Percentiles rank a stretch among this genome's conserved stretches.
phyloP scores from a whole-genome alignment of 441 rosid genomes.

The Aquilaria agallochum region DNA sequence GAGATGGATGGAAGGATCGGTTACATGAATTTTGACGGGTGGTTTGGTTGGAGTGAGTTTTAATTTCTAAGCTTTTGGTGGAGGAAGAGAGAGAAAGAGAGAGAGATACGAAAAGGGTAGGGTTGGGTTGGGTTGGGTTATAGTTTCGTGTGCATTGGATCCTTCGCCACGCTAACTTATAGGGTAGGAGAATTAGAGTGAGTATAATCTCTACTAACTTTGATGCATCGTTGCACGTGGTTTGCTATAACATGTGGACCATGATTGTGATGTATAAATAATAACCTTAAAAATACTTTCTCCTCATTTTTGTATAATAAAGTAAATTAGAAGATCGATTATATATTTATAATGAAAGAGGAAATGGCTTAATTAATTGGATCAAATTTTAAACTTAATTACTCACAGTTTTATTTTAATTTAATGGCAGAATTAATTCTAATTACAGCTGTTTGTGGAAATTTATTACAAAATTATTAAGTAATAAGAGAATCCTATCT shows the following conservation, averaged over 20 bases:
- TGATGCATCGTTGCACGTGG: constrained; percentile 49
- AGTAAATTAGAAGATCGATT: background rate
- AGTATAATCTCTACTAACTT: constrained; percentile 16
- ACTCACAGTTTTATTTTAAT: background rate
- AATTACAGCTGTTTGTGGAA: no score
- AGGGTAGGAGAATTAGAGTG: background rate
- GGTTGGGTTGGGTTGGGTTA: background rate
- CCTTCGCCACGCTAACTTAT: constrained; percentile 6
- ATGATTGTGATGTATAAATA: background rate
- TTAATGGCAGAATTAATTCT: background rate
- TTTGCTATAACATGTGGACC: constrained; percentile 31
- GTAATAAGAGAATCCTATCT: no score
- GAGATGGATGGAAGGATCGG: no score
- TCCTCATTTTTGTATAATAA: background rate
- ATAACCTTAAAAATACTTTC: background rate
- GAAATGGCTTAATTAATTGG: constrained; percentile 3
- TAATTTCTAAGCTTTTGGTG: no score
- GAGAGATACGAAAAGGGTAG: background rate
- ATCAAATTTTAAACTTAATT: background rate
- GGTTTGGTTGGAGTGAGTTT: no score
- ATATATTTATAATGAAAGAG: constrained; percentile 6
- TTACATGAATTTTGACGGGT: no score
- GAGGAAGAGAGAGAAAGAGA: background rate
- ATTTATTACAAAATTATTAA: no score
- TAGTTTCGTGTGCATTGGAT: constrained; percentile 19